Evolutionary conservation across 495 filamentous ascomycete species (phyloP), one percentile per base, ranked within the genome.

Genomic region (Penicillium verhagenii): DNA sequence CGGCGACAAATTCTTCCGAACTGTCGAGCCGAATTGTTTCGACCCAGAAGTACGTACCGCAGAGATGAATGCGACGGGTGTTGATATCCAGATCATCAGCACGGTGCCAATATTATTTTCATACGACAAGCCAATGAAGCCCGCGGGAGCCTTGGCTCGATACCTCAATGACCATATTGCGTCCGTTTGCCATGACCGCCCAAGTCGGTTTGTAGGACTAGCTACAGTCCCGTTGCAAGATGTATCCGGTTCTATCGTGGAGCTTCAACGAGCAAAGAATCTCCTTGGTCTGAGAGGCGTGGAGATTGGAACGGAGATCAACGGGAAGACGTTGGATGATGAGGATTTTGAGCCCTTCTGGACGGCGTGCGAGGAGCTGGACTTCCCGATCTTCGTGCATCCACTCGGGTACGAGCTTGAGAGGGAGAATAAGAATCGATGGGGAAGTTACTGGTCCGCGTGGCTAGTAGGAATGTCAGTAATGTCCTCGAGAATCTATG

Each of bases 191-290:
- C 40, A 6, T 13, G 57, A 57, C 11, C 25, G 59, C 4, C 60
- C 57, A 2, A n/a, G 21, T 23, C 53, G 60, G 1, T 63, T 63
- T 37, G 46, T 63, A 5, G 60, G 60, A 7, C 26, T 63, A 19
- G 57, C 60, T 18, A 63, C 60, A 6, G 60, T 63, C 4, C 56
- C 60, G 3, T 45, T 63, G n/a, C 60, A 63, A 46, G 47, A 63
- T 39, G 31, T 63, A 2, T 11, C 49, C 1, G 48, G 45, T 13
- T 52, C 60, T 2, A 47, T 63, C 2, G 19, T 18, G 2, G 60
- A 63, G 18, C 46, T 63, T 2, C 35, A 38, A 3, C 60, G 57
- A 2, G 60, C 53, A n/a, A 63, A 60, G 25, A 37, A 31, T 4
- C 50, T 53, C 7, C 50, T 63, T 7, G 21, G 35, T n/a, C 24